Evolutionary conservation across 148 eudicot genomes (phyloP), one percentile per base, ranked within the genome.

Genomic region (Oxyria digyna): DNA sequence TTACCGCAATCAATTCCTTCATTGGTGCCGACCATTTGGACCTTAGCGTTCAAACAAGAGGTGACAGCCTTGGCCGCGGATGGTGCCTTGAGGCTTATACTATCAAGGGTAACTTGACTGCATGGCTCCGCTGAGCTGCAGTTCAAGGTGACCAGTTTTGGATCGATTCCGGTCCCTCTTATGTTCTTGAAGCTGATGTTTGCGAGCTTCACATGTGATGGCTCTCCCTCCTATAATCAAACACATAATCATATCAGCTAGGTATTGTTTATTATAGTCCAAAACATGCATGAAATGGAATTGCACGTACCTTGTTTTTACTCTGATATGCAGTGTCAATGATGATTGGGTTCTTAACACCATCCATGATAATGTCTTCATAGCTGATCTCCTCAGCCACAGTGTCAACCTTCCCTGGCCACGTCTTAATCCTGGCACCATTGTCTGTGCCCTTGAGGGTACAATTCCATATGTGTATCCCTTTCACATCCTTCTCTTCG

Each of bases 381-480:
- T 48, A 81, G 29, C 70, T 1, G 24, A 89, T 82, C 75, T 64
- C 21, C 0, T 81, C 64, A 62, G 84, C 85, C 10, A 49, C n/a
- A 7, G 72, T 68, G 35, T 29, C 32, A 6, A 72, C 73, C 11
- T 78, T 75, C 5, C 71, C 68, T 5, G 62, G 63, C 64, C 77
- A 83, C 7, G 89, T 76, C 33, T 77, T 80, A 76, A 89, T 81
- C 74, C 92, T 83, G n/a, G 79, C 92, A 4, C 96, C 96, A 38
- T 81, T 87, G 12, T 81, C 73, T 0, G 84, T 87, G 6, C 29
- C 17, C 4, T 4, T 54, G 12, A 84, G 57, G 24, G 79, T 81
- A 43, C 85, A 81, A 50, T 74, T 74, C 55, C 23, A 72, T 0
- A 84, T 77, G 24, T 33, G 13, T 17, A 84, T 74, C 21, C 71